phyloP scores from a whole-genome alignment of 202 grass and related monocot species.

The Setaria viridis region DNA sequence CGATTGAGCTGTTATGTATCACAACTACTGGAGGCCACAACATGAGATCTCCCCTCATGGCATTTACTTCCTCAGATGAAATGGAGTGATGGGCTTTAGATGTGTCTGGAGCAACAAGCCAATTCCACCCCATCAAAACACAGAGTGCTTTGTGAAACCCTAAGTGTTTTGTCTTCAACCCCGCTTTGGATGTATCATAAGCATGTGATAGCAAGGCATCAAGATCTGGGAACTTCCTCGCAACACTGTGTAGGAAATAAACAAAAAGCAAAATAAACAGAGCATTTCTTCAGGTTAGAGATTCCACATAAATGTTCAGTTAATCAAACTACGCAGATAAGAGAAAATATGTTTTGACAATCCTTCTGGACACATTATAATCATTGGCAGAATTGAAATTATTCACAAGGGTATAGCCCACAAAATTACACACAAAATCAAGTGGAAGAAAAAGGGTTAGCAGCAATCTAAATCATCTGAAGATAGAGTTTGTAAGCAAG shows the following conservation, averaged over 20 bases:
- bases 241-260: conserved; percentile 53
- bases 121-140: conserved; percentile 94
- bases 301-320: conserved; percentile 43
- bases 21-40: conserved; percentile 92
- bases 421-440: neutral
- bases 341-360: conserved; percentile 1
- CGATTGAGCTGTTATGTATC: conserved; percentile 66
- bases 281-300: conserved; percentile 49
- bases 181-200: conserved; percentile 68
- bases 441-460: neutral
- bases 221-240: conserved; percentile 71
- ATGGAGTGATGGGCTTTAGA: conserved; percentile 65
- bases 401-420: neutral
- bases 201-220: conserved; percentile 71
- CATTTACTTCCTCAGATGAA: conserved; percentile 66
- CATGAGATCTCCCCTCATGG: conserved; percentile 75
- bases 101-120: conserved; percentile 75
- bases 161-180: conserved; percentile 80
- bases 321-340: conserved; percentile 24
- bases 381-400: neutral
- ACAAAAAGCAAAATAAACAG: conserved; percentile 62
- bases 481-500: conserved; percentile 22
- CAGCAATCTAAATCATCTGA: neutral
- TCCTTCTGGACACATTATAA: neutral
- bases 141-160: conserved; percentile 93